Percentiles rank a stretch among this genome's conserved stretches.
Conservation (phyloP, 2,329 filamentous ascomycete genomes). For the Aspergillus cejpii region DNA sequence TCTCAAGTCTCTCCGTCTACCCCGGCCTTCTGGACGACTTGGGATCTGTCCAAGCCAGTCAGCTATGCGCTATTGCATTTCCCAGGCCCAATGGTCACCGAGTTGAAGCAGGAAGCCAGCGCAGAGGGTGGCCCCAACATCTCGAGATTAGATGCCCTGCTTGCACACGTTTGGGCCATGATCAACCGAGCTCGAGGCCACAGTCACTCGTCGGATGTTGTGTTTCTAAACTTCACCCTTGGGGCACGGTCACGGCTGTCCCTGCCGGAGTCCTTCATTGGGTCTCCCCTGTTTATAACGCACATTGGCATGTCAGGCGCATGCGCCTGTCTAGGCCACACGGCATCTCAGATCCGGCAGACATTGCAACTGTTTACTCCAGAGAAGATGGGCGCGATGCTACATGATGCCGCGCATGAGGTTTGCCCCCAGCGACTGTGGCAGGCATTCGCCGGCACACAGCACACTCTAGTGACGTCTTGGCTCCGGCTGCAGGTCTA, state of each 20-base stretch:
- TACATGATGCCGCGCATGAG: slow-evolving; percentile 43
- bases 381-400: slow-evolving; percentile 34
- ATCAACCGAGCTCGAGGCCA: slow-evolving; percentile 40
- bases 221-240: slow-evolving; percentile 40
- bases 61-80: slow-evolving; percentile 36
- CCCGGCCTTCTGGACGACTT: slow-evolving; percentile 38
- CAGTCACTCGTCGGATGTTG: slow-evolving; percentile 19
- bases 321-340: slow-evolving; percentile 5
- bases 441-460: slow-evolving; percentile 42
- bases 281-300: slow-evolving; percentile 42
- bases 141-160: slow-evolving; percentile 42
- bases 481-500: slow-evolving; percentile 31
- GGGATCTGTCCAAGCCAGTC: slow-evolving; percentile 35
- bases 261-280: slow-evolving; percentile 39
- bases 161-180: slow-evolving; percentile 44
- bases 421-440: slow-evolving; percentile 45
- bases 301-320: slow-evolving; percentile 26
- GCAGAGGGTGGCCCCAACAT: slow-evolving; percentile 15
- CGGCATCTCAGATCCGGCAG: slow-evolving; percentile 27
- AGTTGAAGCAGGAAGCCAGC: slow-evolving; percentile 27
- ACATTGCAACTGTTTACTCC: slow-evolving; percentile 36
- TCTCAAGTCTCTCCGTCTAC: slow-evolving; percentile 31
- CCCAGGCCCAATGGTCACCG: slow-evolving; percentile 28
- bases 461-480: slow-evolving; percentile 42
- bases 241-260: slow-evolving; percentile 37